Conservation (phyloP, 2,329 filamentous ascomycete genomes). For the Botrytis tulipae region DNA sequence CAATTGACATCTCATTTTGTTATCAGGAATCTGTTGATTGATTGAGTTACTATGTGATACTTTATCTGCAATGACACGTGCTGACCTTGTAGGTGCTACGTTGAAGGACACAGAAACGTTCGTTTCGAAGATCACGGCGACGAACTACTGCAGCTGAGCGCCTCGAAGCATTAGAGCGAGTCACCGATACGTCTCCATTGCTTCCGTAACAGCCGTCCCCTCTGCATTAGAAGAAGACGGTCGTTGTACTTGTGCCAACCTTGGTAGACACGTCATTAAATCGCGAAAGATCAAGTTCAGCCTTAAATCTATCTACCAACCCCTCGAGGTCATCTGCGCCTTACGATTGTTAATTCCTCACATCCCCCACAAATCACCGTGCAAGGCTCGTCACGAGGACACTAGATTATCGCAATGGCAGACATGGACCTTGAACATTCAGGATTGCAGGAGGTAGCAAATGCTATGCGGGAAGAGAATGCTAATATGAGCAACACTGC, state of each 20-base stretch:
- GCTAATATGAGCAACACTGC: conserved; percentile 26
- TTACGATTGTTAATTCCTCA: conserved; percentile 22
- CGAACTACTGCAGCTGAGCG: conserved; percentile 39
- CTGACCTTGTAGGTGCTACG: conserved; percentile 39
- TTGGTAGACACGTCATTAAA: conserved; percentile 39
- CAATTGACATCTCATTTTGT: conserved; percentile 29
- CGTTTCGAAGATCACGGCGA: conserved; percentile 33
- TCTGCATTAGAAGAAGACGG: conserved; percentile 19
- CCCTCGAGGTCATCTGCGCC: conserved; percentile 39
- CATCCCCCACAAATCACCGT: conserved; percentile 35
- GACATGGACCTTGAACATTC: conserved; percentile 40
- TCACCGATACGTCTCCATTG: conserved; percentile 26
- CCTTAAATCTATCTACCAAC: conserved; percentile 37
- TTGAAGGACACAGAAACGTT: conserved; percentile 37
- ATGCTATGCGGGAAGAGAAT: conserved; percentile 39
- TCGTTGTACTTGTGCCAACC: conserved; percentile 37
- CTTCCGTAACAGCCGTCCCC: conserved; percentile 31
- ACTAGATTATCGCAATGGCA: conserved; percentile 33
- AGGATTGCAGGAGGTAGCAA: conserved; percentile 40
- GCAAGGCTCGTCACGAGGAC: conserved; percentile 30
- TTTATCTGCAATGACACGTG: conserved; percentile 39
- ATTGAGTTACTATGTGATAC: conserved; percentile 33
- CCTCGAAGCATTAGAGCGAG: conserved; percentile 36
- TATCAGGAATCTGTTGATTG: conserved; percentile 30
- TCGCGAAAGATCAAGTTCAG: conserved; percentile 33